Evolutionary conservation across 208 protist species (phyloP), one percentile per base, ranked within the genome.

Genomic region (Acanthamoeba triangularis): DNA sequence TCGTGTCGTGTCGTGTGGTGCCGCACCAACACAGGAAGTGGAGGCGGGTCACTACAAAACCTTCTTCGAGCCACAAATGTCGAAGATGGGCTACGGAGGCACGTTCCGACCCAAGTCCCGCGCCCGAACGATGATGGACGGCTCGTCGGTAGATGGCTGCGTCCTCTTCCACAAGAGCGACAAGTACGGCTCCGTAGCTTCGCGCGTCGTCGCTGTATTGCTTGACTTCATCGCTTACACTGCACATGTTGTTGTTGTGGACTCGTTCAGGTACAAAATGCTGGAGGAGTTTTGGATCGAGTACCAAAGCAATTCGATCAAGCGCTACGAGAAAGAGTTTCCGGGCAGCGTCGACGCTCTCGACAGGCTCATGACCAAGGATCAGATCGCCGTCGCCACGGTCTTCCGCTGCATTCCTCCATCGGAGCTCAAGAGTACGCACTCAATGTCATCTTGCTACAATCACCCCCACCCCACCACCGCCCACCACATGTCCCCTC

Each of bases 351-450:
- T 30, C n/a, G 93, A 97, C 54, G 41, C 93, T 1, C 47, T 97
- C 33, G 95, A 97, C 78, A 47, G 96, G 35, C 84, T 97, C 35
- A 96, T 97, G 87, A 92, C 96, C 44, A 91, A 95, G 54, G 96
- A 97, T 87, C 96, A 97, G 54, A 95, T 97, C 35, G 96, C 95
- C 20, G 56, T 97, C 37, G 88, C 72, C n/a, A 69, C 54, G 3
- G 63, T 80, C 90, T 94, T 94, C 25, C 90, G 90, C 33, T 94
- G 90, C 41, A 37, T 94, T 25, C 35, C 41, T 25, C 52, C 69
- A 56, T 13, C 90, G 3, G 67, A 94, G 67, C 56, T 69, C n/a
- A 94, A 78, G 54, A 84, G 90, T 72, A 67, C 84, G 52, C 11
- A 82, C 6, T 82, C 33, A 23, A 20, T 82, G 4, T 54, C 49